phyloP scores from a whole-genome alignment of 495 filamentous ascomycete genomes.

The Xeromyces bisporus region DNA sequence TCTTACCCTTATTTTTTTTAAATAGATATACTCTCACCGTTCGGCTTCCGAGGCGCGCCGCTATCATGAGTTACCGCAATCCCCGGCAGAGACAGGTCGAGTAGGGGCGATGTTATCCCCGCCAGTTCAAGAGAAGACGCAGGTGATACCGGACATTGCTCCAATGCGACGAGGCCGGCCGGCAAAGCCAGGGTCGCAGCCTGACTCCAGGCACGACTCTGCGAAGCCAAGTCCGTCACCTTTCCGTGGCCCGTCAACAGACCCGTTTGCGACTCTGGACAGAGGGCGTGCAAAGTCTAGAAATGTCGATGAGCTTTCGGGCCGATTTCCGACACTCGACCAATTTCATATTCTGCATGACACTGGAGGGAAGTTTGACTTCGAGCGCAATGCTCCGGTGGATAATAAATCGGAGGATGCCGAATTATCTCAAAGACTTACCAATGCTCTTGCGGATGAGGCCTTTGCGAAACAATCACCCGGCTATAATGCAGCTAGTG shows the following conservation, averaged over 20 bases:
- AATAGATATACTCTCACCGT: constrained; percentile 66
- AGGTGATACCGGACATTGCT: constrained; percentile 71
- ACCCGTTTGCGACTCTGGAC: constrained; percentile 85
- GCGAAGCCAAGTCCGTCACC: constrained; percentile 61
- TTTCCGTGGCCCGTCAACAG: constrained; percentile 43
- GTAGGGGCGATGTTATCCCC: constrained; percentile 55
- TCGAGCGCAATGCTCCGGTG: constrained; percentile 36
- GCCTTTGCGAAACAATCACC: constrained; percentile 47
- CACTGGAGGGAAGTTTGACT: constrained; percentile 75
- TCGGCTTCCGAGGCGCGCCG: constrained; percentile 44
- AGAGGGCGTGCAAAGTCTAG: constrained; percentile 33
- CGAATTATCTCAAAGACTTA: constrained; percentile 56
- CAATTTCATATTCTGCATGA: constrained; percentile 87
- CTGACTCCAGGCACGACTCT: constrained; percentile 23
- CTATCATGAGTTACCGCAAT: constrained; percentile 43
- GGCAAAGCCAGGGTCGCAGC: constrained; percentile 31
- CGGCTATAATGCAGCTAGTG: constrained; percentile 12
- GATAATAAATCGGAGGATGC: constrained; percentile 34
- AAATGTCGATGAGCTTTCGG: constrained; percentile 59
- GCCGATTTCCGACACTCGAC: constrained; percentile 78
- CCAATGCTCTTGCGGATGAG: constrained; percentile 75
- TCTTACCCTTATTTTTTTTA: constrained; percentile 8
- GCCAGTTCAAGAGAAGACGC: constrained; percentile 46
- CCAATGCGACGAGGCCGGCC: constrained; percentile 89
- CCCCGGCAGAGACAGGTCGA: constrained; percentile 37